Base-by-base conservation (phyloP, 768 basidiomycete genomes). In the Pluteus cervinus region DNA sequence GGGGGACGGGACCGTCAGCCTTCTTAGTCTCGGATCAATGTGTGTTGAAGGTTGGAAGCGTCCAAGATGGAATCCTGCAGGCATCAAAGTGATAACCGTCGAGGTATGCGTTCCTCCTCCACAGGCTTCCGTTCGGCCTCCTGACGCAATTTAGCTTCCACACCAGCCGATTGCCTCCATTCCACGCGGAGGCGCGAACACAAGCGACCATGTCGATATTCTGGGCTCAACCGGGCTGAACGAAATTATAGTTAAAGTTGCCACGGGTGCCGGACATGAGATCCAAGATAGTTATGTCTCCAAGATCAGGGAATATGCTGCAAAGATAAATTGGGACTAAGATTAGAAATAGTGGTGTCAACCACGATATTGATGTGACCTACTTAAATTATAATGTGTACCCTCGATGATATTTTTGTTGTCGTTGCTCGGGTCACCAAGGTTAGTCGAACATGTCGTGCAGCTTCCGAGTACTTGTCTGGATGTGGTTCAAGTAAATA, bases 11-110 rank as follows among this genome's bases (percentile, higher is more conserved):
- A 97, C 96, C 2, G 91, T 92, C 16, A 79, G 79, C 48, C 61
- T 91, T 28, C 52, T 93, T 23, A 88, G 86, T 47, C 68, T 92
- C 37, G 94, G 92, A 11, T 79, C 86, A n/a, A 96, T 98, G 91
- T 97, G 94, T 51, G 81, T 86, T 8, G 89, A 91, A 53, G 94
- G 93, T 5, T 96, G 93, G 94, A 86, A 86, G 57, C 69, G 80
- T 40, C 72, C 72, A 44, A 68, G 81, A 37, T 97, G 90, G 89
- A 98, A 97, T 58, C 94, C 94, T 1, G 84, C 78, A 9, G 73
- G 83, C n/a, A 90, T 96, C 53, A 73, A 78, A 48, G 63, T 97
- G 33, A 77, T 80, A 17, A 94, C 92, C 11, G 78, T 92, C 39
- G 90, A 93, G 76, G 86, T 91, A 48, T 45, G 66, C 17, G n/a